Conservation (phyloP, 106 monocot species). For the Allium cepa region DNA sequence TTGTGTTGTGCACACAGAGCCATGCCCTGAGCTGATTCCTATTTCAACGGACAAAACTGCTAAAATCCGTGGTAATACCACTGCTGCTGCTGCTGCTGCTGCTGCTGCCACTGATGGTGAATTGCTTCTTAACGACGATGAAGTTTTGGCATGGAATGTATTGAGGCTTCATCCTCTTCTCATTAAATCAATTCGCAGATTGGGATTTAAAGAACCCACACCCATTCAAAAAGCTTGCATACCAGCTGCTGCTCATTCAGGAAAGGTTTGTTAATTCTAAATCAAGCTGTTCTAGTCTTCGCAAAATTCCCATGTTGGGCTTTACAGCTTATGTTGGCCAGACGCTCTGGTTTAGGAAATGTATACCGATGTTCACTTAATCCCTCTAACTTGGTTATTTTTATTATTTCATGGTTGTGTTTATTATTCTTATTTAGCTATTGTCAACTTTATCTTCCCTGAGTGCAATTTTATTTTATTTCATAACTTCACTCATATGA, state of each 20-base stretch:
- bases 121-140: conserved; percentile 41
- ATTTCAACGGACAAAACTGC: conserved; percentile 4
- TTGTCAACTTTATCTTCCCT: background rate
- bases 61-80: conserved; percentile 10
- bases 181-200: conserved; percentile 62
- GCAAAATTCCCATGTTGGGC: background rate
- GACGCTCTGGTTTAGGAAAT: too few relatives aligned
- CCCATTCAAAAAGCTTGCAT: conserved; percentile 94
- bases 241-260: conserved; percentile 85
- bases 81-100: conserved; percentile 4
- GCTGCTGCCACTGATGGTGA: conserved; percentile 19
- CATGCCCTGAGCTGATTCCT: conserved; percentile 2
- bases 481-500: too few relatives aligned
- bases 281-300: background rate
- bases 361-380: too few relatives aligned
- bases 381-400: too few relatives aligned
- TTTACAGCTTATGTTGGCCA: background rate
- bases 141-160: conserved; percentile 72
- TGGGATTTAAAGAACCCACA: conserved; percentile 95
- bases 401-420: background rate
- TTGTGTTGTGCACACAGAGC: conserved; percentile 4
- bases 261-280: conserved; percentile 50
- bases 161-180: conserved; percentile 87
- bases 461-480: too few relatives aligned
- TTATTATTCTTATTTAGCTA: background rate